Evolutionary conservation across 129 eudicot species (phyloP), one percentile per base, ranked within the genome.

Genomic region (Deinandra increscens): DNA sequence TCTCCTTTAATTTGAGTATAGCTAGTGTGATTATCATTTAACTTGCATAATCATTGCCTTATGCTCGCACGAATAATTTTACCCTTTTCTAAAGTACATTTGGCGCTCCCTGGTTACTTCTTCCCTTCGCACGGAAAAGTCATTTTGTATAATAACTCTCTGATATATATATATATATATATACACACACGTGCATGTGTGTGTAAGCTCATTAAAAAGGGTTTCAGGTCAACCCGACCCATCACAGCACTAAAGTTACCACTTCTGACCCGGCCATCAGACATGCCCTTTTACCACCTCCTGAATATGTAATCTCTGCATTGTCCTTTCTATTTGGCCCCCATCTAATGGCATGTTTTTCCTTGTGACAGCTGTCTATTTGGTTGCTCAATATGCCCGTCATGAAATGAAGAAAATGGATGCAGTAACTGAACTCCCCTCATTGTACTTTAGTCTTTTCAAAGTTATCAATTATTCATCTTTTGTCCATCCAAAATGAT

Each of bases 371-470:
- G 98, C 97, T 71, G 92, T 93, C 29, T 93, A 93, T 85, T 77
- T 89, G 65, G 88, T 89, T 46, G 98, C 98, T 77, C 86, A 79
- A 44, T 93, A 89, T 85, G 95, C 97, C 60, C 96, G 88, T 64
- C 67, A 74, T 49, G 97, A 92, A 80, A 92, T 89, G 90, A 89
- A 81, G 81, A 89, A 80, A 85, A 92, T 89, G 98, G 97, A 93
- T 11, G 97, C 90, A 64, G 97, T 89, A 87, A 82, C 17, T 66
- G 42, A 68, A 63, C 78, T 60, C 58, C 65, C 36, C 20, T 51
- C 18, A 12, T 13, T 36, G 19, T 58, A 68, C 23, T 64, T 76
- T 5, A 55, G 8, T 44, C 26, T 20, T 64, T 38, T 9, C 46
- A 37, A 11, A 23, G 20, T 75, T 15, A 22, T 49, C n/a, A 6